A percentile compares a stretch with the other conserved stretches of the same genome.
Conservation (phyloP, 73 alveolate genomes). For the Symbiodinium pilosum region DNA sequence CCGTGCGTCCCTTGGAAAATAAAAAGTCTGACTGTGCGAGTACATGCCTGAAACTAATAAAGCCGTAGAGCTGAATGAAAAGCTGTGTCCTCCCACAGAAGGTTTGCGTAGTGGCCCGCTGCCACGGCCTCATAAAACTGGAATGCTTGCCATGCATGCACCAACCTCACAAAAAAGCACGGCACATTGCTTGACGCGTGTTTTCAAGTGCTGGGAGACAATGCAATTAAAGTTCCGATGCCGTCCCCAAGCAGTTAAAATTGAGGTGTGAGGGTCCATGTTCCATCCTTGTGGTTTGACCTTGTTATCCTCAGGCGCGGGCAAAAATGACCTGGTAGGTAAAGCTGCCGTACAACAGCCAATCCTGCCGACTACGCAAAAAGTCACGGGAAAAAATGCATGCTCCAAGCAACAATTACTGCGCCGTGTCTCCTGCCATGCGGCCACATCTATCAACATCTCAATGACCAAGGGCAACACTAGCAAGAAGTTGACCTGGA, state of each 20-base stretch:
- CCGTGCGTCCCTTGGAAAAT: no score
- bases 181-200: no score
- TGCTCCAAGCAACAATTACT: no score
- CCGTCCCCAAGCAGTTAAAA: neutral
- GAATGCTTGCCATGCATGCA: no score
- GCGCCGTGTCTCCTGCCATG: neutral
- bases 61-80: neutral
- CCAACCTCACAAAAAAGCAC: no score
- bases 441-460: neutral
- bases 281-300: neutral
- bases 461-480: neutral
- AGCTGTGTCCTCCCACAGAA: constrained; percentile 52
- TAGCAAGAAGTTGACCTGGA: neutral
- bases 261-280: neutral
- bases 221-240: no score
- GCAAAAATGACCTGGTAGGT: constrained; percentile 51
- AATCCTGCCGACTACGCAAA: neutral
- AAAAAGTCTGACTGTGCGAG: no score
- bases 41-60: neutral
- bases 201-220: no score
- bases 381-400: no score
- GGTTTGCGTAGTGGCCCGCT: constrained; percentile 50
- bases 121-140: neutral
- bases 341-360: constrained; percentile 64
- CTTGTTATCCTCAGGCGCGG: no score